Conservation (phyloP, 768 basidiomycete genomes). For the Suillus clintonianus region DNA sequence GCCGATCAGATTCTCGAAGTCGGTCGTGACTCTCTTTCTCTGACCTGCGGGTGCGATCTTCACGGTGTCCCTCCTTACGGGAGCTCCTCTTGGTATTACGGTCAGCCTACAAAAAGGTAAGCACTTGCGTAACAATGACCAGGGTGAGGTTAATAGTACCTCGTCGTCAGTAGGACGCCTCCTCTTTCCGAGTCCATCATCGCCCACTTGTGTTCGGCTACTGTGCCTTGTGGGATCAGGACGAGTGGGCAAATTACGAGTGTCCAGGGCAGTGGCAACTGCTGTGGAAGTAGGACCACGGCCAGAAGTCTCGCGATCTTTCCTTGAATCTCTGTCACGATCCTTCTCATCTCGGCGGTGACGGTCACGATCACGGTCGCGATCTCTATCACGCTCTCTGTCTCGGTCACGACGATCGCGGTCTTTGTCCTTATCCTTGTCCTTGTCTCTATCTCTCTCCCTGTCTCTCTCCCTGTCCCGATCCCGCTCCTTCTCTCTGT, state of each 20-base stretch:
- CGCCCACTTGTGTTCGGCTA: constrained; percentile 41
- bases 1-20: constrained; percentile 65
- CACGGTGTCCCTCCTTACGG: constrained; percentile 75
- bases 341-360: constrained; percentile 65
- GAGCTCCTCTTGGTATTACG: constrained; percentile 80
- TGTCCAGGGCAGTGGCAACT: constrained; percentile 42
- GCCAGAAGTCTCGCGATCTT: constrained; percentile 53
- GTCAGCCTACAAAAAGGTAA: constrained; percentile 52
- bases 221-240: constrained; percentile 64
- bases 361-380: constrained; percentile 42
- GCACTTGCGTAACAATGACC: constrained; percentile 6
- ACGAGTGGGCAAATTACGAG: constrained; percentile 57
- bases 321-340: constrained; percentile 62
- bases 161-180: constrained; percentile 72
- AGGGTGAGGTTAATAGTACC: constrained; percentile 48
- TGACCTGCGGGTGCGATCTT: constrained; percentile 67
- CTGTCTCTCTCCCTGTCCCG: constrained; percentile 49
- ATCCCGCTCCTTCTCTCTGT: constrained; percentile 48
- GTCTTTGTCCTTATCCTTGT: constrained; percentile 42
- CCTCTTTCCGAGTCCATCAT: constrained; percentile 75
- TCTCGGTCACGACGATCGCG: constrained; percentile 41
- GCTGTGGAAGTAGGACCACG: constrained; percentile 36
- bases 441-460: constrained; percentile 38
- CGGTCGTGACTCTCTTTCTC: constrained; percentile 75
- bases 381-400: constrained; percentile 53